Percentiles rank a stretch among this genome's conserved stretches.
Evolutionary conservation across 768 basidiomycete species (phyloP).

Genomic region (Peribolospora kevripleyi): DNA sequence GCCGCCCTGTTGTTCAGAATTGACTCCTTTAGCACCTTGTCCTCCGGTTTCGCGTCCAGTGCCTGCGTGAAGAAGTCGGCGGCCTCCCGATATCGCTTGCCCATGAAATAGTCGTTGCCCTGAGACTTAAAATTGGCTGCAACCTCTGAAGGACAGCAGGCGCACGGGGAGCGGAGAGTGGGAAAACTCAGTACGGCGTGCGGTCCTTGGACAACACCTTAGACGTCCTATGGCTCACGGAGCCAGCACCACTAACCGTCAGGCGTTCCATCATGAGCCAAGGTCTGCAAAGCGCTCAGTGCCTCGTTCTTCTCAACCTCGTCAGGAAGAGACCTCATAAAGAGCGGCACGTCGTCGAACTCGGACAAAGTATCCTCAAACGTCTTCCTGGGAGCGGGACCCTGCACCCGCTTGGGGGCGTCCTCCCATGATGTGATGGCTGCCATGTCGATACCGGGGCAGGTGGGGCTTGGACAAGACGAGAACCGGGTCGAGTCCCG

Average conservation of each 20-base stretch:
- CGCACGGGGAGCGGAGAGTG: not conserved
- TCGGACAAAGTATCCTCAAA: constrained; percentile 16
- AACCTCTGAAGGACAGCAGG: constrained; percentile 32
- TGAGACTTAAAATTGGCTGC: constrained; percentile 83
- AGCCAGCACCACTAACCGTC: constrained; percentile 45
- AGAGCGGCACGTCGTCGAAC: constrained; percentile 54
- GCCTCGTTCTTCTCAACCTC: constrained; percentile 30
- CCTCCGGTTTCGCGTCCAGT: constrained; percentile 55
- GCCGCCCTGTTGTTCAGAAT: constrained; percentile 57
- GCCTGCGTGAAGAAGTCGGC: constrained; percentile 73
- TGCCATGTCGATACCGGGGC: too few species aligned
- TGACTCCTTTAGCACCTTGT: constrained; percentile 28
- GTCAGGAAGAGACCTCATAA: constrained; percentile 64
- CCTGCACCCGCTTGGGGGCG: too few species aligned
- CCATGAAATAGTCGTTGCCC: constrained; percentile 81
- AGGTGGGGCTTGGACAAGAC: too few species aligned
- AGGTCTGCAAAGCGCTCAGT: constrained; percentile 57
- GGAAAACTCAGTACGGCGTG: too few species aligned
- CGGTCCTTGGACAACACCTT: too few species aligned
- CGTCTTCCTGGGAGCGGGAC: not conserved
- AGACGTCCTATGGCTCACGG: too few species aligned
- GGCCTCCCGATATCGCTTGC: constrained; percentile 67
- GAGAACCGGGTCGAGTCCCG: too few species aligned
- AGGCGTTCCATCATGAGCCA: constrained; percentile 71
- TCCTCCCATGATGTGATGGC: too few species aligned